These are phyloP conservation scores for Auriculariales sp. DNA, from an alignment of 768 basidiomycete genomes.

Conservation along the genomic window DNA sequence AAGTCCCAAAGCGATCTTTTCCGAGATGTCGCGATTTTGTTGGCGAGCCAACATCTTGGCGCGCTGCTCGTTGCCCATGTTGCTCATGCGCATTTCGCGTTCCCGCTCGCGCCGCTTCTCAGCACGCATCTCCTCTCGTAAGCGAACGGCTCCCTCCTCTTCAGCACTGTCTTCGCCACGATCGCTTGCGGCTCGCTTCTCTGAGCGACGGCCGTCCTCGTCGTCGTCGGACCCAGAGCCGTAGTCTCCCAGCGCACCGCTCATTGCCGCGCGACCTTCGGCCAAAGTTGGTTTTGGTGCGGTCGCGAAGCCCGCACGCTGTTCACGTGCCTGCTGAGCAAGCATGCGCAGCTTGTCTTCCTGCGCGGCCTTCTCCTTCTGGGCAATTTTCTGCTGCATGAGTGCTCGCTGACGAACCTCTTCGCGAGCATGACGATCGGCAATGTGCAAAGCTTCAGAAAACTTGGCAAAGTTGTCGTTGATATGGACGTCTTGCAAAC, in stretches of 20 bases:
- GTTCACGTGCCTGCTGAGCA: conserved; percentile 91
- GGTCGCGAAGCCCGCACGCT: conserved; percentile 50
- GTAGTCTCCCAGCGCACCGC: conserved; percentile 69
- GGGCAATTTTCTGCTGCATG: conserved; percentile 97
- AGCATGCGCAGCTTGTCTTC: conserved; percentile 90
- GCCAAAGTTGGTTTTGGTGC: conserved; percentile 42
- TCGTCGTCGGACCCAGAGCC: conserved; percentile 67
- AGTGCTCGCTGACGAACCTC: conserved; percentile 91
- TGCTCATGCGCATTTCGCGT: conserved; percentile 95
- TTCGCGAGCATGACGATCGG: conserved; percentile 93
- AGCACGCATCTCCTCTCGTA: conserved; percentile 79
- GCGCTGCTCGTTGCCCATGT: conserved; percentile 95
- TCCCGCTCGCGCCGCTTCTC: conserved; percentile 92
- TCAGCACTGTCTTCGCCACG: conserved; percentile 30
- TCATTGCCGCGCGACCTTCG: conserved; percentile 54
- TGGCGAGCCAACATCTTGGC: conserved; percentile 92
- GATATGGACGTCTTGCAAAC: conserved; percentile 95
- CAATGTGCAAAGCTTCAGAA: conserved; percentile 88
- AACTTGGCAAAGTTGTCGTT: conserved; percentile 99
- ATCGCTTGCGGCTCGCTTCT: conserved; percentile 34
- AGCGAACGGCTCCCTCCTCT: conserved; percentile 71
- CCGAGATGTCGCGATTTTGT: conserved; percentile 97
- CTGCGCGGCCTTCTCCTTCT: conserved; percentile 94
- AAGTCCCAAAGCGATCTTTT: conserved; percentile 94
- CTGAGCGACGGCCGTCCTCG: conserved; percentile 42